A percentile compares a stretch with the other conserved stretches of the same genome.
Conservation (phyloP, 2,329 filamentous ascomycete genomes). For the Cytospora leucostoma region DNA sequence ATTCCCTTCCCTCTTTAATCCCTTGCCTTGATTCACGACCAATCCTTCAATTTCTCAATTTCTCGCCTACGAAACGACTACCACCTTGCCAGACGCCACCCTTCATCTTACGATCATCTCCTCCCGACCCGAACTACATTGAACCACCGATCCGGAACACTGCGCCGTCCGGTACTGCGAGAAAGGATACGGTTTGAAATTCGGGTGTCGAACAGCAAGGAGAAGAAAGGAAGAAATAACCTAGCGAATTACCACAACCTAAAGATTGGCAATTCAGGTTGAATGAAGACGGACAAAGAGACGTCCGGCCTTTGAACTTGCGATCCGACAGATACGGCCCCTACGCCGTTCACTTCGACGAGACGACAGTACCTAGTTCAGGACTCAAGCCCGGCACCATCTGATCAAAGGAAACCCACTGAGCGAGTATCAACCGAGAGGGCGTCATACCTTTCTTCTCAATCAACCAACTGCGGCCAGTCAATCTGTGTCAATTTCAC, state of each 20-base stretch:
- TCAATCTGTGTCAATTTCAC: neutral
- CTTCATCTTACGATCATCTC: slow-evolving; percentile 7
- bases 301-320: slow-evolving; percentile 2
- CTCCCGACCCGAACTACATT: slow-evolving; percentile 7
- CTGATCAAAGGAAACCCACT: slow-evolving; percentile 3
- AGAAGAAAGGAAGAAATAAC: neutral
- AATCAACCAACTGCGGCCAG: neutral
- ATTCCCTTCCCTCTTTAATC: slow-evolving; percentile 27
- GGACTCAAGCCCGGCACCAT: neutral
- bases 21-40: slow-evolving; percentile 22
- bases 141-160: slow-evolving; percentile 6
- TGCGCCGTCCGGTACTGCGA: slow-evolving; percentile 26
- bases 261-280: slow-evolving; percentile 10
- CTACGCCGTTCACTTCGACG: slow-evolving; percentile 5
- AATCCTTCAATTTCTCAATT: slow-evolving; percentile 6
- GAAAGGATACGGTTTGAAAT: slow-evolving; percentile 5
- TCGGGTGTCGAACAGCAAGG: slow-evolving; percentile 8
- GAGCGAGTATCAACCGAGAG: slow-evolving; percentile 2
- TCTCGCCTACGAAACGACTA: slow-evolving; percentile 9
- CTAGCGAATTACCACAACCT: neutral
- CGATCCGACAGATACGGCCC: neutral
- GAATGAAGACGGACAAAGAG: slow-evolving; percentile 3
- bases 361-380: slow-evolving; percentile 8
- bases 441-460: neutral
- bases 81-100: slow-evolving; percentile 11